These are phyloP conservation scores for Dioscorea cayenensis DNA, from an alignment of 116 monocot species.

Conservation along the genomic window DNA sequence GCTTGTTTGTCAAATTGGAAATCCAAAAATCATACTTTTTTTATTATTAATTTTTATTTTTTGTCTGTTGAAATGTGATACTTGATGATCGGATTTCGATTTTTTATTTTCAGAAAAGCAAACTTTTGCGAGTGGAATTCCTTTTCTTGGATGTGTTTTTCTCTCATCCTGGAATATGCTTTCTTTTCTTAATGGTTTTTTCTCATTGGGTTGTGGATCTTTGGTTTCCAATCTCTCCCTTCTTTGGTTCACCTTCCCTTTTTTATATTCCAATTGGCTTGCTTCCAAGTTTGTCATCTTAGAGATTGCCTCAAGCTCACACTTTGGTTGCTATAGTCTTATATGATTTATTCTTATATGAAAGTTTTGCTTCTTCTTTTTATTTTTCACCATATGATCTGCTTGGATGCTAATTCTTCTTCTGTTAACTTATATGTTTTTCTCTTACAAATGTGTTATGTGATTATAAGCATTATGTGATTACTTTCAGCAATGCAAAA, in stretches of 20 bases:
- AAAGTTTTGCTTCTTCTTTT: not conserved
- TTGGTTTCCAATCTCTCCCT: not conserved
- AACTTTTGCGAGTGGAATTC: slow-evolving; percentile 18
- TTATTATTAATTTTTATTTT: not conserved
- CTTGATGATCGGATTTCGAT: not conserved
- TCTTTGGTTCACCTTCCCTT: not conserved
- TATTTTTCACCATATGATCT: not conserved
- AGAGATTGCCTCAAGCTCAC: not conserved
- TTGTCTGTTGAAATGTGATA: not conserved
- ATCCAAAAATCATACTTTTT: not conserved
- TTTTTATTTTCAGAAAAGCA: slow-evolving; percentile 12
- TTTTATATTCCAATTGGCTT: not conserved
- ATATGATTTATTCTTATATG: not conserved
- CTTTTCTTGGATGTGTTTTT: slow-evolving; percentile 9
- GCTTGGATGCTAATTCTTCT: not conserved
- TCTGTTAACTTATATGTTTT: not conserved
- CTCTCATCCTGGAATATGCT: slow-evolving; percentile 14
- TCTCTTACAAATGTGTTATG: too few species aligned
- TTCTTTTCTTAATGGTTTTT: slow-evolving; percentile 1
- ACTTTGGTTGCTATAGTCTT: not conserved
- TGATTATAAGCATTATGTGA: not conserved
- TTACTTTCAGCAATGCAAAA: not conserved
- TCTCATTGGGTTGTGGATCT: too few species aligned
- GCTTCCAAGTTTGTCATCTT: not conserved
- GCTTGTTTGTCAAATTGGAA: not conserved